Conservation (phyloP, 345 rosid species). For the Durio zibethinus region DNA sequence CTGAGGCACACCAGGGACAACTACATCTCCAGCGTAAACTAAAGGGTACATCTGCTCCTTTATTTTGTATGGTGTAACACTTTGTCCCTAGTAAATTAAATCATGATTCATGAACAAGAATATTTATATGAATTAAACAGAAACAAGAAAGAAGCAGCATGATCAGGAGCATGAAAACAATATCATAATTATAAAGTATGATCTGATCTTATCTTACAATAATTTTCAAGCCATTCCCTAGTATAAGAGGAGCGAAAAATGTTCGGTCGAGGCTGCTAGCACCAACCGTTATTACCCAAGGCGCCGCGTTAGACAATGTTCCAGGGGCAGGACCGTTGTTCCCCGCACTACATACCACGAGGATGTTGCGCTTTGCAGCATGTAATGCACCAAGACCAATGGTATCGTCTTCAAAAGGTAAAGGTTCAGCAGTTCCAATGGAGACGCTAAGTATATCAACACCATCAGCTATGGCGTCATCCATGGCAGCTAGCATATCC, state of each 20-base stretch:
- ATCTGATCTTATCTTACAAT: conserved; percentile 30
- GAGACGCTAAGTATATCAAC: conserved; percentile 74
- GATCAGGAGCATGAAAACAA: not conserved
- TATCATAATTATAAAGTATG: not conserved
- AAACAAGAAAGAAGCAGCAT: too few species aligned
- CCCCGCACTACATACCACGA: conserved; percentile 66
- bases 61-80: conserved; percentile 47
- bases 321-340: conserved; percentile 64
- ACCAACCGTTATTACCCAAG: conserved; percentile 79
- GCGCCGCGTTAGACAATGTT: conserved; percentile 60
- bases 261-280: conserved; percentile 77
- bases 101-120: not conserved
- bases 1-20: conserved; percentile 31
- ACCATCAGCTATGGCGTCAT: conserved; percentile 79
- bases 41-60: conserved; percentile 41
- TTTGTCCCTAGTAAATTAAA: conserved; percentile 47
- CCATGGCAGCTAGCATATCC: conserved; percentile 82
- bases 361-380: conserved; percentile 55
- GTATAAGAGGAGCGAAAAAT: conserved; percentile 39
- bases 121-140: not conserved
- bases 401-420: conserved; percentile 31
- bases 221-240: conserved; percentile 60
- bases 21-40: conserved; percentile 61
- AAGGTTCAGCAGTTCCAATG: conserved; percentile 30
- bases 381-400: conserved; percentile 67